Percentiles rank a stretch among this genome's conserved stretches.
Evolutionary conservation across 352 stramenopile genomes (phyloP).

Genomic region (Pythium scleroteichum): DNA sequence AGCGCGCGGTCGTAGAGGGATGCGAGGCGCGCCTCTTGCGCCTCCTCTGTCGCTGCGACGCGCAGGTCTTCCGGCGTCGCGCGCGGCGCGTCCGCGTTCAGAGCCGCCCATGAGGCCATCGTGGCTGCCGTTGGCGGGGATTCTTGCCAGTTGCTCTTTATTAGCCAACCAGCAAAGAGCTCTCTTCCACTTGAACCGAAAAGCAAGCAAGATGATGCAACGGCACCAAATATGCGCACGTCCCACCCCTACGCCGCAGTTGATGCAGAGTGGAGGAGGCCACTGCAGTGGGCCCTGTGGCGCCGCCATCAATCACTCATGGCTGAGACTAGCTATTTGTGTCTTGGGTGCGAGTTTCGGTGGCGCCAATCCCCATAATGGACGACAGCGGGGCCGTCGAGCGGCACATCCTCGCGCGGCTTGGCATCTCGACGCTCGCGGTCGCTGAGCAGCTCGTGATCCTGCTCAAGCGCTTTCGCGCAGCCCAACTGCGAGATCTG

Average conservation of each 20-base stretch:
- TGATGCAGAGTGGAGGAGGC: too few relatives aligned
- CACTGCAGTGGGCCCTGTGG: too few relatives aligned
- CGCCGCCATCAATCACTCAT: too few relatives aligned
- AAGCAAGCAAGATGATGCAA: too few relatives aligned
- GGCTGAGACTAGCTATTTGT: too few relatives aligned
- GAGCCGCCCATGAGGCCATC: conserved; percentile 68
- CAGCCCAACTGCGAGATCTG: conserved; percentile 44
- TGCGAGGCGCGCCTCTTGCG: conserved; percentile 64
- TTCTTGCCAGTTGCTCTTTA: too few relatives aligned
- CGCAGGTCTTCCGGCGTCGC: conserved; percentile 9
- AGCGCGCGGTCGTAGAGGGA: conserved; percentile 66
- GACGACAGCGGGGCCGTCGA: conserved; percentile 1
- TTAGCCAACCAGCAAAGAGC: too few relatives aligned
- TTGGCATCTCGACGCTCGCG: conserved; percentile 39
- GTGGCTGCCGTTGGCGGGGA: neutral
- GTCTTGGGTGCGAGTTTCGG: too few relatives aligned
- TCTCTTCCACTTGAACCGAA: too few relatives aligned
- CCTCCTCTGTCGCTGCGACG: conserved; percentile 52
- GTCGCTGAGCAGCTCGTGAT: conserved; percentile 39
- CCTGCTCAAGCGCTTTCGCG: conserved; percentile 43
- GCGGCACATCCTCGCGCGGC: conserved; percentile 40
- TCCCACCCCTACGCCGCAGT: too few relatives aligned
- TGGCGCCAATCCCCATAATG: neutral
- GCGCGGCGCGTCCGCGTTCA: conserved; percentile 48
- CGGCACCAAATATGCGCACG: too few relatives aligned